Evolutionary conservation across 495 filamentous ascomycete species (phyloP).

Genomic region (Aspergillus egyptiacus): DNA sequence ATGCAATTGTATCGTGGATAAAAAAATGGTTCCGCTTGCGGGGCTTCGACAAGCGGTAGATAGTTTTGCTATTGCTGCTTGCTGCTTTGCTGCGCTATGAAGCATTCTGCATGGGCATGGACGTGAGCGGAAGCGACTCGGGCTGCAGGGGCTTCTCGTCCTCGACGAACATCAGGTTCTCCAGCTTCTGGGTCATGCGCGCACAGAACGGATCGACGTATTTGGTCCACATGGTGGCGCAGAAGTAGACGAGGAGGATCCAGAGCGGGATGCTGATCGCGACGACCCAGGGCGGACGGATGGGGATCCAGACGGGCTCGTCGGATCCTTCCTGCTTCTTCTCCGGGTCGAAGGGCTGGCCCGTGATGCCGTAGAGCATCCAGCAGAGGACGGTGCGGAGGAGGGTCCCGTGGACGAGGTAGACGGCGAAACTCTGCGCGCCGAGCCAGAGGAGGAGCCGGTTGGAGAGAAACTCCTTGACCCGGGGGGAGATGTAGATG

Average conservation of each 20-base stretch:
- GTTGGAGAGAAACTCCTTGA: constrained; percentile 51
- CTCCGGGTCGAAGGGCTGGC: constrained; percentile 42
- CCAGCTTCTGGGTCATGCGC: constrained; percentile 51
- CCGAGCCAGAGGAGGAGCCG: constrained; percentile 59
- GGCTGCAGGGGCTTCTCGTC: constrained; percentile 38
- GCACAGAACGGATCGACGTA: constrained; percentile 64
- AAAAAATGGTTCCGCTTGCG: too few relatives aligned
- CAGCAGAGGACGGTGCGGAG: constrained; percentile 57
- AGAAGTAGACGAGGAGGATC: constrained; percentile 51
- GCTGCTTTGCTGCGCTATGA: too few relatives aligned
- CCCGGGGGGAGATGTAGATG: constrained; percentile 51
- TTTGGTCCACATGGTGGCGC: constrained; percentile 57
- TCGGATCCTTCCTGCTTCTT: constrained; percentile 30
- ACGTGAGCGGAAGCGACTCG: constrained; percentile 32
- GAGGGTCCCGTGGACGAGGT: constrained; percentile 60
- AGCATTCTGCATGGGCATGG: constrained; percentile 31
- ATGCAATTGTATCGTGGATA: too few relatives aligned
- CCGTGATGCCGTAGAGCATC: constrained; percentile 57
- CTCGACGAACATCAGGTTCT: constrained; percentile 47
- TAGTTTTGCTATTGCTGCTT: too few relatives aligned
- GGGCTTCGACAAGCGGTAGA: too few relatives aligned
- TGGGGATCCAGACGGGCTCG: constrained; percentile 31
- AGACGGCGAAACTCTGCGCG: constrained; percentile 62
- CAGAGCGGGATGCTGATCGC: constrained; percentile 49
- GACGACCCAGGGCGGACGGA: constrained; percentile 38